Conservation (phyloP, 352 stramenopile genomes). For the Pythium rhizo-oryzae region DNA sequence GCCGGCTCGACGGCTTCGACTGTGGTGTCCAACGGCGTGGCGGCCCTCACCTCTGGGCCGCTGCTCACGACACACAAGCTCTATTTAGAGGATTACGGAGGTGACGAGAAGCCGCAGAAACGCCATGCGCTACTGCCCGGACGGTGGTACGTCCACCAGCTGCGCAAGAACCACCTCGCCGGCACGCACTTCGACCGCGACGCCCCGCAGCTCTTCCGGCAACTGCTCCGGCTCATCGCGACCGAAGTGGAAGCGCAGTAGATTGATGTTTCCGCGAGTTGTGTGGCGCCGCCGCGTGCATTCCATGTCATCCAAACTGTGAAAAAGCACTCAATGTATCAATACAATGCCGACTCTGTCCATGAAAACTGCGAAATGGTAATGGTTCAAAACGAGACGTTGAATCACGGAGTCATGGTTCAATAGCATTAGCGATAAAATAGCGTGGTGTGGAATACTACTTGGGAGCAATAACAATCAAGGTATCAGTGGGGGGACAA, state of each 20-base stretch:
- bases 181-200: slow-evolving; percentile 72
- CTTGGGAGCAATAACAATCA: background rate
- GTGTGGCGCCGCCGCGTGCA: no score
- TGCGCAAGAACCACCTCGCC: slow-evolving; percentile 71
- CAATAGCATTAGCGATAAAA: background rate
- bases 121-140: slow-evolving; percentile 23
- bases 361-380: no score
- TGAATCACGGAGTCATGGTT: no score
- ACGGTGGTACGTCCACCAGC: slow-evolving; percentile 74
- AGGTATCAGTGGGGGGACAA: background rate
- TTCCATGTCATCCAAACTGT: no score
- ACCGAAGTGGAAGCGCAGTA: slow-evolving; percentile 11
- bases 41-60: background rate
- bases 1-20: slow-evolving; percentile 16
- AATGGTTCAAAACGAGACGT: no score
- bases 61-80: slow-evolving; percentile 23
- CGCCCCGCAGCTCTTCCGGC: slow-evolving; percentile 55
- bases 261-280: background rate
- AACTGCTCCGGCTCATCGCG: slow-evolving; percentile 44
- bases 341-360: background rate
- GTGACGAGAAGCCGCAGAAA: background rate
- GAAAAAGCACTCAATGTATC: background rate
- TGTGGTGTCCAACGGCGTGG: background rate
- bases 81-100: slow-evolving; percentile 7
- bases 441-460: background rate